Evolutionary conservation across 1,139 yeast genomes (phyloP), one percentile per base, ranked within the genome.

Genomic region (Candida sojae): DNA sequence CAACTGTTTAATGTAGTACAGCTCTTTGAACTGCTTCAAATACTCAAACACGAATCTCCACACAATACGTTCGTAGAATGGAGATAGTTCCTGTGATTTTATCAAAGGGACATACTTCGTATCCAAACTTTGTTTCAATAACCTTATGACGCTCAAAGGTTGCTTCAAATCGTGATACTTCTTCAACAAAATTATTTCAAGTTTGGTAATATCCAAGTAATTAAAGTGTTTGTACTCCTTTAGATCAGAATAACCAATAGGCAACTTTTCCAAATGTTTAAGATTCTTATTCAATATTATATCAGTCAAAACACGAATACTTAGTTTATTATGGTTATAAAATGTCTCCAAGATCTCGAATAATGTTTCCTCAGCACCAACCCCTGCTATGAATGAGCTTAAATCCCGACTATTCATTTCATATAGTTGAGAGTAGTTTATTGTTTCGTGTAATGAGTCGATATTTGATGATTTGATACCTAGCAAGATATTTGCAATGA

Each of bases 1-100:
- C 32, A 73, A 52, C 10, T 46, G 41, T 23, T 55, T 49, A 8
- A 75, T 66, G 44, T 60, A 67, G 46, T 63, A 53, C 6, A 51
- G 32, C 50, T 69, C 74, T 32, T 63, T 60, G 38, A 48, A 53
- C 32, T 56, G 58, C 45, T 57, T 58, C 48, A 65, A 57, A 50
- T 71, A 72, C 36, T 73, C 74, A 48, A 73, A 71, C 50, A 68
- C 64, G 52, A 71, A 73, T 51, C 67, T 70, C 79, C 79, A 75
- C 11, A 73, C 63, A 4, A 72, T 67, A 28, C 79, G 53, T 54
- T 75, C 79, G 54, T 73, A 73, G 47, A 71, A 73, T 6, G 75
- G 70, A 4, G 69, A 49, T 11, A 75, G 53, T 35, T 55, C 48
- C 3, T 59, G 57, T 2, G 48, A 9, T 43, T 61, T 50, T 6